phyloP scores from a whole-genome alignment of 805 yeast genomes.

The Ogataea corticis region DNA sequence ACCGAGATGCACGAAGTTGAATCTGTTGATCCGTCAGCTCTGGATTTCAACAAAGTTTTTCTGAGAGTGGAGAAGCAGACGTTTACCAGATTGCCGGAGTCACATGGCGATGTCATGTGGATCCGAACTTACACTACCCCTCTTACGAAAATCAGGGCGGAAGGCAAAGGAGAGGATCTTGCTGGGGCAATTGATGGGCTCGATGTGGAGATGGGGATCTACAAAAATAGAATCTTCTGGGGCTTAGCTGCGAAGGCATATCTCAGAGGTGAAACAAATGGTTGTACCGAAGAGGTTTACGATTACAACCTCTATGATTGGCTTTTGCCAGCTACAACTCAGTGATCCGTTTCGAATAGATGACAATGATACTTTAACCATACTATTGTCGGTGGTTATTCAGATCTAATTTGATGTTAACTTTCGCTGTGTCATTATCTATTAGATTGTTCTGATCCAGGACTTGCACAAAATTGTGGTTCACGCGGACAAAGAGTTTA shows the following conservation, averaged over 20 bases:
- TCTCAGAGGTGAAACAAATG: constrained; percentile 39
- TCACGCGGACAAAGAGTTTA: too few species aligned
- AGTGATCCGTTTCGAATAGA: too few species aligned
- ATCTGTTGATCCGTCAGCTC: constrained; percentile 33
- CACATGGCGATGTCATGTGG: constrained; percentile 49
- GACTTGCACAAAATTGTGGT: too few species aligned
- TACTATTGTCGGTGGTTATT: too few species aligned
- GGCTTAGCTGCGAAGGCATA: constrained; percentile 59
- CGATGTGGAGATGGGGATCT: constrained; percentile 56
- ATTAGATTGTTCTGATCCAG: too few species aligned
- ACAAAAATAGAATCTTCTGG: constrained; percentile 68
- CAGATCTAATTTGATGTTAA: too few species aligned
- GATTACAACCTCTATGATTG: constrained; percentile 20
- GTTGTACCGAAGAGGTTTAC: constrained; percentile 29
- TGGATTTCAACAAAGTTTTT: constrained; percentile 50
- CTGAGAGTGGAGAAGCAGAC: constrained; percentile 62
- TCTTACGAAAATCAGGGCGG: constrained; percentile 44
- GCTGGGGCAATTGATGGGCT: constrained; percentile 65
- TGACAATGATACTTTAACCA: too few species aligned
- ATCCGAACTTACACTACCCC: constrained; percentile 62
- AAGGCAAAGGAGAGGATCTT: constrained; percentile 47
- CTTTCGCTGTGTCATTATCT: too few species aligned
- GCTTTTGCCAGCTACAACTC: background rate
- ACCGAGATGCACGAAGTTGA: constrained; percentile 37
- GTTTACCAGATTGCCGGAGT: constrained; percentile 51